Conservation (phyloP, 108 stramenopile species). For the Cyclostephanos invisitatus region DNA sequence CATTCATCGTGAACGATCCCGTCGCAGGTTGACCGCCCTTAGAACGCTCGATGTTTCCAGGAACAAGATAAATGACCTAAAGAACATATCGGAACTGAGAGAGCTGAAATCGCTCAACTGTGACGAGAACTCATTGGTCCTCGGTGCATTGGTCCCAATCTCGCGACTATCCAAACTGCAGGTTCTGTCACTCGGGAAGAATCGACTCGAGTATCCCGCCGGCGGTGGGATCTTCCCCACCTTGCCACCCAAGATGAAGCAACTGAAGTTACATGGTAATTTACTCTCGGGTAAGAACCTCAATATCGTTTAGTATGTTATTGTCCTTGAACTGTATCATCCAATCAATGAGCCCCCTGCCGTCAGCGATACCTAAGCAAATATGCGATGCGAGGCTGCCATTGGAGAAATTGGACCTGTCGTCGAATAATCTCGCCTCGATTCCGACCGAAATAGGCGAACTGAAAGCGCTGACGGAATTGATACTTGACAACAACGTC, state of each 20-base stretch:
- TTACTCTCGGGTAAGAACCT: slow-evolving; percentile 27
- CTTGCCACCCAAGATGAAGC: slow-evolving; percentile 65
- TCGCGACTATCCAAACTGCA: slow-evolving; percentile 68
- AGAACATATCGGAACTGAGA: slow-evolving; percentile 51
- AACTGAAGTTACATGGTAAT: slow-evolving; percentile 61
- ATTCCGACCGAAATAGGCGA: slow-evolving; percentile 65
- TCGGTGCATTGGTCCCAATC: slow-evolving; percentile 53
- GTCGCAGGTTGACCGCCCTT: slow-evolving; percentile 57
- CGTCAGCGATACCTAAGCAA: background rate
- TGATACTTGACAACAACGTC: slow-evolving; percentile 75
- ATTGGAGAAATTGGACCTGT: slow-evolving; percentile 74
- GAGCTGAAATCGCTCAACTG: slow-evolving; percentile 79
- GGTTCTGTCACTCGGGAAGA: slow-evolving; percentile 62
- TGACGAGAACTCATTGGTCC: slow-evolving; percentile 66
- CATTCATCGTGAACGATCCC: slow-evolving; percentile 7
- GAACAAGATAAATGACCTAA: slow-evolving; percentile 61
- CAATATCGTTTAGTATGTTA: background rate
- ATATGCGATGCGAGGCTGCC: slow-evolving; percentile 15
- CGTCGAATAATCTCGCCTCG: slow-evolving; percentile 61
- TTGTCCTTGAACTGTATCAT: background rate
- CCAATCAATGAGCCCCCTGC: background rate
- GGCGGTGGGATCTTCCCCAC: slow-evolving; percentile 30
- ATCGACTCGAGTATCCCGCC: slow-evolving; percentile 56
- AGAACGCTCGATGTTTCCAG: slow-evolving; percentile 78
- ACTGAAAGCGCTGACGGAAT: slow-evolving; percentile 60